Evolutionary conservation across 768 basidiomycete species (phyloP).

Genomic region (Strobilomyces dryophilus): DNA sequence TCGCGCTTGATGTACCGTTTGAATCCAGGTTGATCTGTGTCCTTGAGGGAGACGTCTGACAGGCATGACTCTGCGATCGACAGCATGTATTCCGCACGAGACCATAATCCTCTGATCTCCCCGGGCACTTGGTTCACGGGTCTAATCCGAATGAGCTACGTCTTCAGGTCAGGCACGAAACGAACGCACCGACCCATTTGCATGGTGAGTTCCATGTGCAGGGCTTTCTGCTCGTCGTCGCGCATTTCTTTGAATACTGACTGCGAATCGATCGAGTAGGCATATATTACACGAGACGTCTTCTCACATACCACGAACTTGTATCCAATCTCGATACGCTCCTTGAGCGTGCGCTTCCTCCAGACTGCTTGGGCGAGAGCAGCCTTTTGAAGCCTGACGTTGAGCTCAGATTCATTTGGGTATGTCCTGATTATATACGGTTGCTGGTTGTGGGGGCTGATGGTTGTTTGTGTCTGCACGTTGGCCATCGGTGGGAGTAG

Average conservation of each 20-base stretch:
- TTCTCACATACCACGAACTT: constrained; percentile 59
- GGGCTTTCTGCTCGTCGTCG: constrained; percentile 47
- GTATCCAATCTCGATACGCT: constrained; percentile 67
- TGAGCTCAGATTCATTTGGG: constrained; percentile 55
- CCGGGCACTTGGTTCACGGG: constrained; percentile 76
- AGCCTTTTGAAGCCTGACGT: constrained; percentile 52
- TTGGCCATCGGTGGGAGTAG: constrained; percentile 15
- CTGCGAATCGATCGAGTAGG: constrained; percentile 21
- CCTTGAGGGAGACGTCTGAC: constrained; percentile 65
- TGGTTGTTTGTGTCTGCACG: constrained; percentile 63
- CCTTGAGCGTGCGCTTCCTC: constrained; percentile 52
- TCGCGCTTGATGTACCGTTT: constrained; percentile 76
- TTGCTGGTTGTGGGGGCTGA: constrained; percentile 76
- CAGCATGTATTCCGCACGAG: constrained; percentile 81
- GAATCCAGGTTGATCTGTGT: constrained; percentile 82
- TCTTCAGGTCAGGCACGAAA: neutral
- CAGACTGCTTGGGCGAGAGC: constrained; percentile 71
- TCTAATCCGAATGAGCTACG: constrained; percentile 34
- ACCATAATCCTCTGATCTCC: constrained; percentile 78
- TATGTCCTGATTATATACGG: constrained; percentile 56
- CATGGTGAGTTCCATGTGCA: constrained; percentile 66
- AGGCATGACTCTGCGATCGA: constrained; percentile 75
- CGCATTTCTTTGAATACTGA: constrained; percentile 43
- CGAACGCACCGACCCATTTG: constrained; percentile 86
- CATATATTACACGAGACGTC: neutral